A percentile compares a stretch with the other conserved stretches of the same genome.
Evolutionary conservation across 139 green algal species (phyloP).

Genomic region (Eudorina sp.): DNA sequence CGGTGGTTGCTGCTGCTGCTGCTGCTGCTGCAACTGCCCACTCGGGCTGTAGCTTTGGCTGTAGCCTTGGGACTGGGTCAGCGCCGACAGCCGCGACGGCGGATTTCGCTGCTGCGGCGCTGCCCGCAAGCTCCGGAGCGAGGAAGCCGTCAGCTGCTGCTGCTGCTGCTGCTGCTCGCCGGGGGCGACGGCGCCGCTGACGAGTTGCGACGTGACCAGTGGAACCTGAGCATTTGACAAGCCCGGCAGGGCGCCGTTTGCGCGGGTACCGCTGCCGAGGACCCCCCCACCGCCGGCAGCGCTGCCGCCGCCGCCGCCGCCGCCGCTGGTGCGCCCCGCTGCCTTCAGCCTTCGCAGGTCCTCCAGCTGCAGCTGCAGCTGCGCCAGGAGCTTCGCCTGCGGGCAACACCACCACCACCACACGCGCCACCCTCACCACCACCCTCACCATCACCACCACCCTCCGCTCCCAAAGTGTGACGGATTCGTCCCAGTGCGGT

Average conservation of each 20-base stretch:
- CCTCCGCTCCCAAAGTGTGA: too few relatives aligned
- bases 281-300: not conserved
- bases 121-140: not conserved
- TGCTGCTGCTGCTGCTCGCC: not conserved
- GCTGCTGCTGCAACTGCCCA: not conserved
- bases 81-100: too few relatives aligned
- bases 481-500: too few relatives aligned
- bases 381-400: not conserved
- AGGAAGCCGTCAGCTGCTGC: not conserved
- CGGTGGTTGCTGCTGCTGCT: not conserved
- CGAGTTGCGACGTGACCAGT: too few relatives aligned
- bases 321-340: not conserved
- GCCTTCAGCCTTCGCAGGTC: not conserved
- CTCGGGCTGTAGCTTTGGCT: not conserved
- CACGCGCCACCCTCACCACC: too few relatives aligned
- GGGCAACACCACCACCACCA: not conserved
- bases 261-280: not conserved
- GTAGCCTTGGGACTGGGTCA: too few relatives aligned
- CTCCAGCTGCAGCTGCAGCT: constrained; percentile 25
- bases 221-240: too few relatives aligned
- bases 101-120: not conserved
- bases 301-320: not conserved
- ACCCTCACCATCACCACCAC: too few relatives aligned
- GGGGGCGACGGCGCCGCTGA: too few relatives aligned
- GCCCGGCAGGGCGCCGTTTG: too few relatives aligned